Percentiles rank a stretch among this genome's conserved stretches.
phyloP scores from a whole-genome alignment of 108 stramenopile species.

The Epithemia pelagica region DNA sequence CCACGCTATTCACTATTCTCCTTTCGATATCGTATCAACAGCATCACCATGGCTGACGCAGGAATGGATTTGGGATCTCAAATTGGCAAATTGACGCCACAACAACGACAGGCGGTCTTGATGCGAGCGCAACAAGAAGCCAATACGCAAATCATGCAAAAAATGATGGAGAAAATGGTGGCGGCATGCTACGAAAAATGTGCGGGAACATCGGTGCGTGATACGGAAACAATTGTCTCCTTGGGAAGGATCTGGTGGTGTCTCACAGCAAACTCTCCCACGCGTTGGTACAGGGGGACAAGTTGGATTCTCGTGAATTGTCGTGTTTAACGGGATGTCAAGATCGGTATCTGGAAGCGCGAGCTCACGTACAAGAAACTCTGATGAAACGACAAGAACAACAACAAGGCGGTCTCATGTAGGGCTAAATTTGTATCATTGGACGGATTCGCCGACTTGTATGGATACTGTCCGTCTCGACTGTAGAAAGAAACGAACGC shows the following conservation, averaged over 20 bases:
- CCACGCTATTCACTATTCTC: too few relatives aligned
- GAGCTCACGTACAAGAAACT: constrained; percentile 68
- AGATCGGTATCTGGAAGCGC: constrained; percentile 75
- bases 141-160: constrained; percentile 79
- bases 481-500: too few relatives aligned
- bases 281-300: constrained; percentile 41
- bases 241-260: neutral
- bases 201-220: constrained; percentile 69
- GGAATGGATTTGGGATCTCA: constrained; percentile 11
- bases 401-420: neutral
- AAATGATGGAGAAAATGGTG: constrained; percentile 77
- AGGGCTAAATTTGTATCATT: too few relatives aligned
- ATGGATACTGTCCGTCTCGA: too few relatives aligned
- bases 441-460: too few relatives aligned
- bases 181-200: constrained; percentile 71
- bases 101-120: constrained; percentile 75
- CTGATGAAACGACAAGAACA: constrained; percentile 38
- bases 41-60: constrained; percentile 5
- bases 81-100: constrained; percentile 49
- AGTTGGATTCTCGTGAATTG: constrained; percentile 67
- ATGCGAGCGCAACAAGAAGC: constrained; percentile 75
- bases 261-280: too few relatives aligned
- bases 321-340: constrained; percentile 77
- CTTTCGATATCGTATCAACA: too few relatives aligned
- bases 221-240: neutral